Evolutionary conservation across 2,329 filamentous ascomycete genomes (phyloP), one percentile per base, ranked within the genome.

Genomic region (Helminthosporium solani): DNA sequence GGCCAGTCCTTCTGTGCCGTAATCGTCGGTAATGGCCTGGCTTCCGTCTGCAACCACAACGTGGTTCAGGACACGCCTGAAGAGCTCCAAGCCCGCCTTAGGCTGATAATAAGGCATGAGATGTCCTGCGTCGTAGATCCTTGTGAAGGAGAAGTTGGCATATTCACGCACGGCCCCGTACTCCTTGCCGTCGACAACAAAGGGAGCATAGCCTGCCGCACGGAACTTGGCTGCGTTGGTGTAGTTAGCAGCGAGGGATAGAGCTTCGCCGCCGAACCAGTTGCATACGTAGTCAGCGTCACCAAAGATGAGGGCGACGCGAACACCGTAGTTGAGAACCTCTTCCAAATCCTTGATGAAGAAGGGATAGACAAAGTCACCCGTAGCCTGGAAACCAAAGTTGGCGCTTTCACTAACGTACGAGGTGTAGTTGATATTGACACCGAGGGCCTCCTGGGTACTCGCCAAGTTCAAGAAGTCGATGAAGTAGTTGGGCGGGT

Each of bases 181-280:
- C 35, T 76, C 70, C 18, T 73, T 31, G 41, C 81, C 87, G 61
- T 83, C 81, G 65, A 86, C 84, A 9, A 79, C 74, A 34, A 78
- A 79, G 58, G 87, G 87, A 30, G 86, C 82, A 67, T 92, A 94
- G 0, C 87, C 88, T 0, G 88, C 83, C 0, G 73, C 69, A 2
- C 76, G 71, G 65, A 92, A 94, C 2, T 66, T 57, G 5, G 67
- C 59, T 33, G 72, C 68, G 7, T 71, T 61, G 1, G 74, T 68
- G 57, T 85, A 85, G 27, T 66, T 60, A 0, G 88, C 68, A 6
- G 77, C 76, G 3, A 70, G 74, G 2, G 84, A 86, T 35, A 88
- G 77, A 4, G 85, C 85, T 68, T 94, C 79, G 20, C 87, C 88
- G 15, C 89, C 89, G 56, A 86, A 74, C 82, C 86, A 82, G 60